Evolutionary conservation across 192 early-diverging fungal species (phyloP).

Genomic region (Backusella tuberculispora): DNA sequence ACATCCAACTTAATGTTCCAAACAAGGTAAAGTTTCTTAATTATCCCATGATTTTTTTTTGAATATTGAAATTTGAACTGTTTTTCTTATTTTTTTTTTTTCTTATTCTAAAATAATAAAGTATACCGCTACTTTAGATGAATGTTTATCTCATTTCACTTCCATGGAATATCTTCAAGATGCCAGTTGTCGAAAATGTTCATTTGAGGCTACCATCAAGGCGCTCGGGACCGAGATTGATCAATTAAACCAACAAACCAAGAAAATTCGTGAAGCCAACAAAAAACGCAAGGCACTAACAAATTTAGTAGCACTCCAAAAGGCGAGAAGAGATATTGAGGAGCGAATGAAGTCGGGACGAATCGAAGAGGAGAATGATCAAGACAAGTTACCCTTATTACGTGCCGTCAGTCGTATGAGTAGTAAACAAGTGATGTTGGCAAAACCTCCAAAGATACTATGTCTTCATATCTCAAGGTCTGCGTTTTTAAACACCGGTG

Average conservation of each 20-base stretch:
- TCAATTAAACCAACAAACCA: constrained; percentile 26
- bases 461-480: constrained; percentile 88
- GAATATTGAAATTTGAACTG: background rate
- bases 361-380: constrained; percentile 37
- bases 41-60: background rate
- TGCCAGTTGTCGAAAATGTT: constrained; percentile 69
- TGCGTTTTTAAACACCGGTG: constrained; percentile 71
- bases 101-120: constrained; percentile 3
- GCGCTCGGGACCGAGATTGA: constrained; percentile 43
- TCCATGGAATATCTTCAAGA: constrained; percentile 67
- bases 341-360: constrained; percentile 23
- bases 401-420: constrained; percentile 50
- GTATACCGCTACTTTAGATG: constrained; percentile 54
- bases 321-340: constrained; percentile 20
- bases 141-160: constrained; percentile 57
- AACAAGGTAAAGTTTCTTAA: constrained; percentile 23
- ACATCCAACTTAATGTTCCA: constrained; percentile 73
- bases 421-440: constrained; percentile 83
- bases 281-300: constrained; percentile 25
- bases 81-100: too few species aligned
- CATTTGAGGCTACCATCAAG: constrained; percentile 50
- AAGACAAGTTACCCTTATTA: constrained; percentile 9
- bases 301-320: constrained; percentile 23
- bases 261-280: constrained; percentile 22
- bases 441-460: constrained; percentile 74